These are phyloP conservation scores for Odontarrhena argentea DNA, from an alignment of 345 rosid species.

Conservation along the genomic window DNA sequence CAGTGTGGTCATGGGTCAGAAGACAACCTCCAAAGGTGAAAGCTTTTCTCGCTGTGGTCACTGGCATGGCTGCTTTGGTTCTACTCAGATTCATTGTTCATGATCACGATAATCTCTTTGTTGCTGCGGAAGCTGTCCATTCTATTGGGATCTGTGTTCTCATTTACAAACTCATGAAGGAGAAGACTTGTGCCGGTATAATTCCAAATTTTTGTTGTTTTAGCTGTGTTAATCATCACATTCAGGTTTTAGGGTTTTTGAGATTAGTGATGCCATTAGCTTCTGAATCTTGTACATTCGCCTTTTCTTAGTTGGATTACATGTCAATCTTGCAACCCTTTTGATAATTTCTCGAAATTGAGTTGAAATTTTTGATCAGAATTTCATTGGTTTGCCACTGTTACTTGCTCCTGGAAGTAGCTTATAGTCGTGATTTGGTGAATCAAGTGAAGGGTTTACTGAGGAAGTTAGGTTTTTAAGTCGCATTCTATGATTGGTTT, in stretches of 20 bases:
- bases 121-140: slow-evolving; percentile 98
- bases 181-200: slow-evolving; percentile 95
- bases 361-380: not conserved
- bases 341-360: not conserved
- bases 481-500: not conserved
- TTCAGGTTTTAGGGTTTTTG: slow-evolving; percentile 27
- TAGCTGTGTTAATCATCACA: not conserved
- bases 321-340: not conserved
- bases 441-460: not conserved
- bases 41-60: slow-evolving; percentile 86
- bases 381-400: not conserved
- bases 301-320: not conserved
- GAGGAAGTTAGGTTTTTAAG: slow-evolving; percentile 2
- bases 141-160: slow-evolving; percentile 92
- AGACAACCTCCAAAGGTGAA: slow-evolving; percentile 98
- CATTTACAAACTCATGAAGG: slow-evolving; percentile 92
- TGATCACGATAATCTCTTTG: slow-evolving; percentile 98
- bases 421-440: not conserved
- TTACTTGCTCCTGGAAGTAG: not conserved
- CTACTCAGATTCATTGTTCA: slow-evolving; percentile 89
- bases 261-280: not conserved
- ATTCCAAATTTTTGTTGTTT: not conserved
- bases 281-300: slow-evolving; percentile 6
- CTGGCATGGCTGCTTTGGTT: slow-evolving; percentile 89
- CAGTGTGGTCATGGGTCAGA: slow-evolving; percentile 79